phyloP scores from a whole-genome alignment of 768 basidiomycete species.

The Trametes cingulata region DNA sequence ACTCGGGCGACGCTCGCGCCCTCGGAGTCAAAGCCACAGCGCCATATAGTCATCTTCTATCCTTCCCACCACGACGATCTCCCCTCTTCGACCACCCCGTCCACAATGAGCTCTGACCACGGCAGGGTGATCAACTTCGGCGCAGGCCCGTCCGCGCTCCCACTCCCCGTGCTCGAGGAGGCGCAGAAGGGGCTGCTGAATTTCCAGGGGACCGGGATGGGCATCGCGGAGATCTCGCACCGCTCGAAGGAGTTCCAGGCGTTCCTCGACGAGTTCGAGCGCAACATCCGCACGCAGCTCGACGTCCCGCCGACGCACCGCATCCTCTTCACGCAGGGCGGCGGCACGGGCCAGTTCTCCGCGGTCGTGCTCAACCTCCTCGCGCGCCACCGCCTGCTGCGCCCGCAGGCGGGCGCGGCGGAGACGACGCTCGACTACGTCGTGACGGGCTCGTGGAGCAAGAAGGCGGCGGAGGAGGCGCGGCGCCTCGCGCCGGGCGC shows the following conservation, averaged over 20 bases:
- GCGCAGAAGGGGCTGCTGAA: slow-evolving; percentile 86
- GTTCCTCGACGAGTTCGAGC: slow-evolving; percentile 62
- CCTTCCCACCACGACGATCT: slow-evolving; percentile 1
- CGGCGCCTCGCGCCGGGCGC: slow-evolving; percentile 56
- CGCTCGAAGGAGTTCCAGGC: slow-evolving; percentile 86
- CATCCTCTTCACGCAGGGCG: slow-evolving; percentile 93
- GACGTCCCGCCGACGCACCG: slow-evolving; percentile 80
- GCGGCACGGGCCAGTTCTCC: slow-evolving; percentile 90
- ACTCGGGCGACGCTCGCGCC: not conserved
- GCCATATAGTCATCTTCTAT: not conserved
- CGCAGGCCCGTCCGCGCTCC: slow-evolving; percentile 92
- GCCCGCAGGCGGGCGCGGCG: slow-evolving; percentile 56
- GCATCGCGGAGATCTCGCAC: slow-evolving; percentile 95
- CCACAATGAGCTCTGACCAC: slow-evolving; percentile 22
- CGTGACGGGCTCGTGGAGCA: slow-evolving; percentile 91
- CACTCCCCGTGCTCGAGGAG: slow-evolving; percentile 80
- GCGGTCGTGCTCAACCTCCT: slow-evolving; percentile 91
- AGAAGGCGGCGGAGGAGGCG: slow-evolving; percentile 84
- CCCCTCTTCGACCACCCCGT: not conserved
- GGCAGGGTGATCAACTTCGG: slow-evolving; percentile 83
- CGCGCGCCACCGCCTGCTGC: slow-evolving; percentile 75
- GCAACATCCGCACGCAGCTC: slow-evolving; percentile 74
- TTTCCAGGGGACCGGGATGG: slow-evolving; percentile 89
- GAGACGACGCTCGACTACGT: slow-evolving; percentile 82
- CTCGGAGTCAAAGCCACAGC: not conserved